Percentiles rank a stretch among this genome's conserved stretches.
Conservation (phyloP, 345 rosid species). For the Salix viminalis region DNA sequence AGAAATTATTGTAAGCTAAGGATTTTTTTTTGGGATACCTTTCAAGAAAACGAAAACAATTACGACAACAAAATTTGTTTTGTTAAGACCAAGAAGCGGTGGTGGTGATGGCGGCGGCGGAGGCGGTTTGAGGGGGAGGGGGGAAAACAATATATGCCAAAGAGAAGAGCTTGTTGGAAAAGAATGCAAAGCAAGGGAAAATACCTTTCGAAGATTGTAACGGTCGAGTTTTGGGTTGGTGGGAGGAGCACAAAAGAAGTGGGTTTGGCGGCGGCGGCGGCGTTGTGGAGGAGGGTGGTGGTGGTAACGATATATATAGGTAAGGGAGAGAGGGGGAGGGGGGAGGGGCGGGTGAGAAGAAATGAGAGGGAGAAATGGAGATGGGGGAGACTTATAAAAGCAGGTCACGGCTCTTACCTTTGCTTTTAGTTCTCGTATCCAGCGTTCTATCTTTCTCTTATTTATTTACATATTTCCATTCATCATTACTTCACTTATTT, state of each 20-base stretch:
- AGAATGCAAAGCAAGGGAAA: not conserved
- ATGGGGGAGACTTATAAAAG: constrained; percentile 23
- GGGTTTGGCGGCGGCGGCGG: not conserved
- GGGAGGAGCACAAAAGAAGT: not conserved
- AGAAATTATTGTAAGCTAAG: not conserved
- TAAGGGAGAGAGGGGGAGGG: not conserved
- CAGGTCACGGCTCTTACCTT: constrained; percentile 25
- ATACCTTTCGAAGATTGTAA: not conserved
- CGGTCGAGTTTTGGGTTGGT: not conserved
- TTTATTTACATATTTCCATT: not conserved
- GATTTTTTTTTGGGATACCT: not conserved
- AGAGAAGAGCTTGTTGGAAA: not conserved
- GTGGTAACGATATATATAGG: not conserved
- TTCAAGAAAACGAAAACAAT: not conserved
- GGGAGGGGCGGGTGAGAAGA: not conserved
- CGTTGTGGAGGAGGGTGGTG: not conserved
- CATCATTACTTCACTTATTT: not conserved
- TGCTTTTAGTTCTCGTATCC: not conserved
- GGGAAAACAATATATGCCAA: not conserved
- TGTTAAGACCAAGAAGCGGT: too few species aligned
- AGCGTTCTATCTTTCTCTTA: not conserved
- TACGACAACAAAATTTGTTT: too few species aligned
- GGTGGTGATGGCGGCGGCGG: not conserved
- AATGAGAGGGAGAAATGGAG: not conserved
- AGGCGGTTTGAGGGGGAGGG: not conserved